Base-by-base conservation (phyloP, 2,329 filamentous ascomycete genomes). In the Sporothrix globosa region DNA sequence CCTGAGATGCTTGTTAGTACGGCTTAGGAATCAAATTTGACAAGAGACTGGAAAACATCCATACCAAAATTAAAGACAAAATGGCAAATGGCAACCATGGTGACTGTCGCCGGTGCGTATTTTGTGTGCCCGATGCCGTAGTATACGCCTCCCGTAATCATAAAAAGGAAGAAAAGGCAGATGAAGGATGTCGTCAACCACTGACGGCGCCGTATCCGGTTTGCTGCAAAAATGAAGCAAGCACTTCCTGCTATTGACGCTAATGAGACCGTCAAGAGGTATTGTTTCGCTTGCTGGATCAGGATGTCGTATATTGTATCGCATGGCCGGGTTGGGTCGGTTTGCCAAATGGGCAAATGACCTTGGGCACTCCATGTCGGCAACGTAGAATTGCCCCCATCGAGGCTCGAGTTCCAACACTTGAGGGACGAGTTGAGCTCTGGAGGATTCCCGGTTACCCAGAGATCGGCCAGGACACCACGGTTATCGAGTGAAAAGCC, bases 1-100 rank as follows among this genome's bases (percentile, higher is more conserved):
- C 87, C 84, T 74, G 5, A 1, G 7, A 3, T 56, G 7, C 3
- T 56, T 14, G 39, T 67, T 67, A 41, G 44, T 30, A 7, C 3
- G 2, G 11, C n/a, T 3, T 30, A 24, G 2, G 30, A n/a, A 21
- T 4, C 17, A 58, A 13, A 34, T 34, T 7, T 34, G 34, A 7
- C 34, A 34, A 34, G 34, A 9, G 5, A 1, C 27, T 24, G 30
- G 5, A 39, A 4, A 21, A 1, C 27, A 10, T 48, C 70, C 80
- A 67, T 74, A 84, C 83, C 85, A 76, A 87, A 84, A 73, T 87
- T 87, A 74, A 87, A 87, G 72, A 85, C 78, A 72, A 86, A 85
- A 71, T 86, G 84, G 53, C 83, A 85, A 17, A 87, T 76, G 19
- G 85, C 84, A 27, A 86, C 84, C 63, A 85, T 79, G 1, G 82